phyloP scores from a whole-genome alignment of 148 eudicot genomes.

The Selenicereus undatus region DNA sequence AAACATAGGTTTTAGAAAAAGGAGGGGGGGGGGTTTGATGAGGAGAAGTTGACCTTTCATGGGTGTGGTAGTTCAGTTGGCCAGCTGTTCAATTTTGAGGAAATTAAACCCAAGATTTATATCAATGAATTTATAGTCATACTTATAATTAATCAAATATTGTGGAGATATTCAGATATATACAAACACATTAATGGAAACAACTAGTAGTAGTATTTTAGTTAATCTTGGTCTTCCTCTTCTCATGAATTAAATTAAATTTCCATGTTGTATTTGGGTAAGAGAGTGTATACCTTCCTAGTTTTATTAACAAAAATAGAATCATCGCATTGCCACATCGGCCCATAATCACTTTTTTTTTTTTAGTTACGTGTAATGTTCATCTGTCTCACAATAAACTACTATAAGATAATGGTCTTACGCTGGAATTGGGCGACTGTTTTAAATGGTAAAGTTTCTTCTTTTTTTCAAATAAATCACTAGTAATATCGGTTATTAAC shows the following conservation, averaged over 20 bases:
- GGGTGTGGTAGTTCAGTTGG: neutral
- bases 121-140: neutral
- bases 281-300: no score
- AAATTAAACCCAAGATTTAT: neutral
- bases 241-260: neutral
- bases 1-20: neutral
- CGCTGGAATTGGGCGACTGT: no score
- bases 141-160: neutral
- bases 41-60: neutral
- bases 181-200: neutral
- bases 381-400: no score
- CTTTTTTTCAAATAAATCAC: no score
- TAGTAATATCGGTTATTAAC: no score
- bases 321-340: neutral
- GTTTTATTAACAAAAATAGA: neutral
- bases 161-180: neutral
- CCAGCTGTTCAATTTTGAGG: neutral
- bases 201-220: neutral
- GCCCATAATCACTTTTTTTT: no score
- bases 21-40: neutral
- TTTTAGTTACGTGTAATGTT: no score
- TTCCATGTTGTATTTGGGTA: no score
- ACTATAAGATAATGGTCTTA: no score
- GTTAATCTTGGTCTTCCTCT: neutral
- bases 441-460: no score